Conservation (phyloP, 1,284 basidiomycete genomes). For the Crepidotus sp. region DNA sequence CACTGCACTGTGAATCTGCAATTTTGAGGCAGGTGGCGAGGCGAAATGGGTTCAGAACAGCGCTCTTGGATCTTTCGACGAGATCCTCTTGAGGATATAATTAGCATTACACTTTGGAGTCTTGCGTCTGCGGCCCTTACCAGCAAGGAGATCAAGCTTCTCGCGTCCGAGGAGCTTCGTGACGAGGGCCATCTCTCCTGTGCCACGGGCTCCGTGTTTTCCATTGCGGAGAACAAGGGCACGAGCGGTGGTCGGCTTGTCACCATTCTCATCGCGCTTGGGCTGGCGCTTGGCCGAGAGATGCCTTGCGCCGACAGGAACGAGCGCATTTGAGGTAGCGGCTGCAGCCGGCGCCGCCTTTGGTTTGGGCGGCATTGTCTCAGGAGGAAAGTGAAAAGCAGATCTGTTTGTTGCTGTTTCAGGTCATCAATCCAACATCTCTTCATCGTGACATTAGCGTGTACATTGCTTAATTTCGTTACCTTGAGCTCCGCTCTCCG, state of each 20-base stretch:
- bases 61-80: slow-evolving; percentile 43
- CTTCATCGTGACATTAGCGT: background rate
- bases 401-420: slow-evolving; percentile 5
- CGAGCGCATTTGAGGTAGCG: slow-evolving; percentile 37
- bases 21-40: slow-evolving; percentile 55
- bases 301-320: slow-evolving; percentile 45
- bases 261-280: slow-evolving; percentile 39
- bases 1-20: slow-evolving; percentile 60
- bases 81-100: slow-evolving; percentile 49
- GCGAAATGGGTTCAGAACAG: slow-evolving; percentile 53
- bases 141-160: slow-evolving; percentile 68
- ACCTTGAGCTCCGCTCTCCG: background rate
- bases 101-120: slow-evolving; percentile 9
- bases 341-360: slow-evolving; percentile 21
- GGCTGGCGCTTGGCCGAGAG: slow-evolving; percentile 33
- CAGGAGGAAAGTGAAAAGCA: background rate
- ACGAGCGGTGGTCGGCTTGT: slow-evolving; percentile 54
- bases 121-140: slow-evolving; percentile 29
- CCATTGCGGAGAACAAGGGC: slow-evolving; percentile 68
- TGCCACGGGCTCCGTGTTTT: slow-evolving; percentile 59
- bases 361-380: slow-evolving; percentile 20
- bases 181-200: slow-evolving; percentile 51
- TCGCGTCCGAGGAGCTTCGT: slow-evolving; percentile 62
- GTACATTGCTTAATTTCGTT: background rate
- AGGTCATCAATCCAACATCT: background rate